Conservation (phyloP, 2,329 filamentous ascomycete species). For the Pseudopithomyces maydicus region DNA sequence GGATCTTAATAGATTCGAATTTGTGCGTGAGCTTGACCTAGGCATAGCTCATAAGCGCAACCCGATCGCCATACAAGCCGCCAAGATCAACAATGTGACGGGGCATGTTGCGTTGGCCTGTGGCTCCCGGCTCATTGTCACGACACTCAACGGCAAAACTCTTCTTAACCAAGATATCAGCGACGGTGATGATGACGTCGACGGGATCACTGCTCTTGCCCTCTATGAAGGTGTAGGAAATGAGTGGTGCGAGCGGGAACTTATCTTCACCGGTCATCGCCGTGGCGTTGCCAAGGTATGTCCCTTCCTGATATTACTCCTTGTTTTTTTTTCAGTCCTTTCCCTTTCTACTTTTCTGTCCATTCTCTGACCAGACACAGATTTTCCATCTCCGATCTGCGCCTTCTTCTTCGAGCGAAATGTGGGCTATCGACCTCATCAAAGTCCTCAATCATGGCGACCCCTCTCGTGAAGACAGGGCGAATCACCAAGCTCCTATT, state of each 20-base stretch:
- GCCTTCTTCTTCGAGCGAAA: slow-evolving; percentile 54
- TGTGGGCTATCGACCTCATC: slow-evolving; percentile 77
- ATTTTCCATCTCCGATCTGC: slow-evolving; percentile 63
- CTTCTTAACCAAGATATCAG: slow-evolving; percentile 84
- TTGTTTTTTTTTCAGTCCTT: background rate
- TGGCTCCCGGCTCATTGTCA: slow-evolving; percentile 75
- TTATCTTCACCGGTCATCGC: slow-evolving; percentile 88
- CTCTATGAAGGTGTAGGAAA: slow-evolving; percentile 92
- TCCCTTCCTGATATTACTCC: too few relatives aligned
- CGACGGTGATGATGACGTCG: slow-evolving; percentile 62
- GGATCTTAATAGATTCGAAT: slow-evolving; percentile 90
- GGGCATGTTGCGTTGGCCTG: slow-evolving; percentile 88
- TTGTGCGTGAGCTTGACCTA: slow-evolving; percentile 73
- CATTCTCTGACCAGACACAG: slow-evolving; percentile 34
- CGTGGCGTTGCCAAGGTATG: slow-evolving; percentile 76
- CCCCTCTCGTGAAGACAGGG: slow-evolving; percentile 64
- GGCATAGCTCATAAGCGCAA: slow-evolving; percentile 28
- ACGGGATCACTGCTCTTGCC: slow-evolving; percentile 79
- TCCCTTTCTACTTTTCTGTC: background rate
- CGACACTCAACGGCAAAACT: slow-evolving; percentile 84
- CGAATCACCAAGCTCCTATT: slow-evolving; percentile 67
- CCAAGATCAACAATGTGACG: slow-evolving; percentile 85
- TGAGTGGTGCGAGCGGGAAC: slow-evolving; percentile 86
- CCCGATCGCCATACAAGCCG: slow-evolving; percentile 63
- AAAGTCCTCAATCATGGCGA: slow-evolving; percentile 83